These are phyloP conservation scores for Hanseniaspora thailandica DNA, from an alignment of 805 yeast genomes.

Conservation along the genomic window DNA sequence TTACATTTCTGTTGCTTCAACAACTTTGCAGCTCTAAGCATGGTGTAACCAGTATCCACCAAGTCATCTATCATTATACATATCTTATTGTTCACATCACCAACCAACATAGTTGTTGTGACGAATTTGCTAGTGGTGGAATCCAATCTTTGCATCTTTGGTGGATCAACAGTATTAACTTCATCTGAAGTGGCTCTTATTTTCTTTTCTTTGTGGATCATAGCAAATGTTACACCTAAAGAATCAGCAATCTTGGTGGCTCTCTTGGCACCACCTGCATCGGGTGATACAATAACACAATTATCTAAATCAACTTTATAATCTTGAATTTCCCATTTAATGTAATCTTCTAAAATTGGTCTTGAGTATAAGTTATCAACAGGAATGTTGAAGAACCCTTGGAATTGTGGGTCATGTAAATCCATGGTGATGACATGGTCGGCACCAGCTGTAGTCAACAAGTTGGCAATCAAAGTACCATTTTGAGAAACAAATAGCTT, in stretches of 20 bases:
- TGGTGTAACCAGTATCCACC: slow-evolving; percentile 85
- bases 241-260: slow-evolving; percentile 92
- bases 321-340: slow-evolving; percentile 62
- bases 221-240: slow-evolving; percentile 76
- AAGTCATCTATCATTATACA: slow-evolving; percentile 91
- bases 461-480: slow-evolving; percentile 81
- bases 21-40: slow-evolving; percentile 81
- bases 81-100: slow-evolving; percentile 75
- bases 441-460: slow-evolving; percentile 85
- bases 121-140: slow-evolving; percentile 26
- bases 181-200: slow-evolving; percentile 28
- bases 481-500: slow-evolving; percentile 93
- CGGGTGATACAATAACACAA: slow-evolving; percentile 91
- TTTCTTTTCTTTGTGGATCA: slow-evolving; percentile 87
- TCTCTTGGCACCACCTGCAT: slow-evolving; percentile 97
- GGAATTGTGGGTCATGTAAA: slow-evolving; percentile 93
- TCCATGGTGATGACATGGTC: slow-evolving; percentile 97
- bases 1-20: slow-evolving; percentile 88
- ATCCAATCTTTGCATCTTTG: slow-evolving; percentile 18
- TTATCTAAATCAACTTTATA: slow-evolving; percentile 38
- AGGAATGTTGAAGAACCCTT: slow-evolving; percentile 92
- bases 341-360: slow-evolving; percentile 78
- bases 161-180: slow-evolving; percentile 19
- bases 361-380: slow-evolving; percentile 87
- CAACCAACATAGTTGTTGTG: slow-evolving; percentile 90